Base-by-base conservation (phyloP, 257 asterid genomes). In the Schizonepeta tenuifolia region DNA sequence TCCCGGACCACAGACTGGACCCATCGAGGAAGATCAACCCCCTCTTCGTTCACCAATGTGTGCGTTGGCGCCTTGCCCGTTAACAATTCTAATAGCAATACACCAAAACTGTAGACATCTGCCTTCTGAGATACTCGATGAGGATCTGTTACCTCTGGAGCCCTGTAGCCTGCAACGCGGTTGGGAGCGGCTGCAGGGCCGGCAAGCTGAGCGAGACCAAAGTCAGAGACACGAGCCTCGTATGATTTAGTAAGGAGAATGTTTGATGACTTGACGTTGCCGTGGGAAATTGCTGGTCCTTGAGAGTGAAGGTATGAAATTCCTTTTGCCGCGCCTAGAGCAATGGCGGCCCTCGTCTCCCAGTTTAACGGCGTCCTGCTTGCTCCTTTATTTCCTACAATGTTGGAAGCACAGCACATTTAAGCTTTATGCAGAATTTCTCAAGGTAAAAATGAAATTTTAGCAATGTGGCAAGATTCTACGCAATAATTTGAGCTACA, bases 11-110 rank as follows among this genome's bases (percentile, higher is more conserved):
- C 89, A 0, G 90, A 84, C 76, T 87, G 92, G 31, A 87, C 92
- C 92, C 92, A 87, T 28, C 90, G 65, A 6, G 90, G 90, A 46
- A 87, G 90, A 70, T 87, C 92, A 0, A 87, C 88, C 7, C 90
- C 90, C 50, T 87, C 92, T 20, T 87, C 92, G 60, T 86, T 86
- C 78, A 72, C 40, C 75, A 83, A 43, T 0, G 89, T 77, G 57
- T 86, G 87, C 0, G 89, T 74, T 21, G 92, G 89, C 10, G 90
- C 90, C 68, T 83, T 83, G 7, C 88, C 90, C 0, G 92, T 87
- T 1, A 87, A 58, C 78, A 87, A 56, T 36, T 87, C 92, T 80
- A 87, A 33, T 15, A 87, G 68, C 70, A 87, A 20, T 1, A 87
- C 90, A 3, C 92, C 92, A 2, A 87, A 87, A 55, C 92, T 87